These are phyloP conservation scores for Aspergillus olivimuriae DNA, from an alignment of 495 filamentous ascomycete genomes.

Conservation along the genomic window DNA sequence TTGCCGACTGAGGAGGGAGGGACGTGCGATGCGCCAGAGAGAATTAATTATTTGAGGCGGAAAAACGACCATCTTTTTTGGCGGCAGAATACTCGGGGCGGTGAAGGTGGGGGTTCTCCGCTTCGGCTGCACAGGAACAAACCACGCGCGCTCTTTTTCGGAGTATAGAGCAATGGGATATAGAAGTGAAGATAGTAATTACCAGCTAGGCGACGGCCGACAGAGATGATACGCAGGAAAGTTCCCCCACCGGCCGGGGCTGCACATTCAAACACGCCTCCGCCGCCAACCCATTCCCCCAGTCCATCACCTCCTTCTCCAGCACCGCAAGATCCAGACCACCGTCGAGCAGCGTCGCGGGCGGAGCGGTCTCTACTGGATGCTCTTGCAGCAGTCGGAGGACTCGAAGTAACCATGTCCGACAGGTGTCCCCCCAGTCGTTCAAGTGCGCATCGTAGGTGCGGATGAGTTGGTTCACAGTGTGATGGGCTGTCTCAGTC, in stretches of 20 bases:
- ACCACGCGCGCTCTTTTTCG: too few relatives aligned
- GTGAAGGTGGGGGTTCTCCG: background rate
- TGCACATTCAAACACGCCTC: constrained; percentile 9
- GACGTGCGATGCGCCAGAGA: too few relatives aligned
- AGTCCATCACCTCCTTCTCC: constrained; percentile 4
- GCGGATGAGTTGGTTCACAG: constrained; percentile 3
- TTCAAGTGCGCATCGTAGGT: constrained; percentile 3
- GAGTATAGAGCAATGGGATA: too few relatives aligned
- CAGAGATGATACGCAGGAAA: background rate
- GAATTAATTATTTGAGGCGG: too few relatives aligned
- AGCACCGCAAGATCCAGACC: constrained; percentile 1
- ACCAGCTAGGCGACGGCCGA: background rate
- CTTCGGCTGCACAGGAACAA: too few relatives aligned
- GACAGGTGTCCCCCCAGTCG: constrained; percentile 2
- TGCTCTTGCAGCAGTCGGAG: background rate
- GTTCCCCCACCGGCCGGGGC: constrained; percentile 4
- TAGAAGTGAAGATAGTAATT: too few relatives aligned
- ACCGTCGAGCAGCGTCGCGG: background rate
- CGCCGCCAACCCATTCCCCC: constrained; percentile 3
- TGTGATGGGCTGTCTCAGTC: too few relatives aligned
- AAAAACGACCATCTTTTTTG: background rate
- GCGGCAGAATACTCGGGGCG: background rate
- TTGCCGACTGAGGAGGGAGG: too few relatives aligned
- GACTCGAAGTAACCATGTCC: constrained; percentile 7
- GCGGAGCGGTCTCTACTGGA: too few relatives aligned